Evolutionary conservation across 768 basidiomycete genomes (phyloP).

Genomic region (Pulveroboletus sp.): DNA sequence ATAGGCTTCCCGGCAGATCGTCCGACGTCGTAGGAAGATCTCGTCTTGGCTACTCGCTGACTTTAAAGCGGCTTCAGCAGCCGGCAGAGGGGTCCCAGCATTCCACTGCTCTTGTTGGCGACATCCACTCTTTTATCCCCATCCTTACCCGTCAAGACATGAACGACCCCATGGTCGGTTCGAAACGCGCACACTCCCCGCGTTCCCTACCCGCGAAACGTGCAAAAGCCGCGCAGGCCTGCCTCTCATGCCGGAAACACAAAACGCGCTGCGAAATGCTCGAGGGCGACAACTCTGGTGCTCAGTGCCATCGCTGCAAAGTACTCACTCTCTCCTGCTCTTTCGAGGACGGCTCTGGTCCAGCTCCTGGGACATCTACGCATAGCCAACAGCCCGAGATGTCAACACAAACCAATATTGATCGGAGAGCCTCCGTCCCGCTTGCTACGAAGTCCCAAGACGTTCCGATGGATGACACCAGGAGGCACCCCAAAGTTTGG

Average conservation of each 20-base stretch:
- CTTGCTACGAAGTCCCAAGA: constrained; percentile 21
- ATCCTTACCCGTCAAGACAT: constrained; percentile 12
- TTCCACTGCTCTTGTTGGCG: background rate
- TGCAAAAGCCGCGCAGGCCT: constrained; percentile 43
- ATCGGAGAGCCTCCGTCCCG: constrained; percentile 25
- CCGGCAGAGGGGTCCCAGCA: constrained; percentile 14
- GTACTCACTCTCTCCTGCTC: constrained; percentile 46
- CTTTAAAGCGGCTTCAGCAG: constrained; percentile 25
- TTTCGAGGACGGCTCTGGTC: constrained; percentile 34
- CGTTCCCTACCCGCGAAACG: constrained; percentile 33
- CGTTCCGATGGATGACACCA: constrained; percentile 20
- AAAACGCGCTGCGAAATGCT: constrained; percentile 50
- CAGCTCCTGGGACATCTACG: constrained; percentile 16
- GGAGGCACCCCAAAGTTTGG: constrained; percentile 21
- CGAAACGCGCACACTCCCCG: constrained; percentile 32
- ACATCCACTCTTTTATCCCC: constrained; percentile 4
- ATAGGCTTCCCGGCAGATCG: constrained; percentile 8
- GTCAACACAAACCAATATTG: constrained; percentile 14
- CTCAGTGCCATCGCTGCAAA: constrained; percentile 48
- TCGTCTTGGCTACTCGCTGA: constrained; percentile 13
- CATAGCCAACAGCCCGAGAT: constrained; percentile 21
- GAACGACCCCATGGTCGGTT: constrained; percentile 21
- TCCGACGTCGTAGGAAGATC: background rate
- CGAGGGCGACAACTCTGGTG: constrained; percentile 34
- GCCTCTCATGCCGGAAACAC: constrained; percentile 43